phyloP scores from a whole-genome alignment of 208 protist genomes.

The Trypanosoma vivax region DNA sequence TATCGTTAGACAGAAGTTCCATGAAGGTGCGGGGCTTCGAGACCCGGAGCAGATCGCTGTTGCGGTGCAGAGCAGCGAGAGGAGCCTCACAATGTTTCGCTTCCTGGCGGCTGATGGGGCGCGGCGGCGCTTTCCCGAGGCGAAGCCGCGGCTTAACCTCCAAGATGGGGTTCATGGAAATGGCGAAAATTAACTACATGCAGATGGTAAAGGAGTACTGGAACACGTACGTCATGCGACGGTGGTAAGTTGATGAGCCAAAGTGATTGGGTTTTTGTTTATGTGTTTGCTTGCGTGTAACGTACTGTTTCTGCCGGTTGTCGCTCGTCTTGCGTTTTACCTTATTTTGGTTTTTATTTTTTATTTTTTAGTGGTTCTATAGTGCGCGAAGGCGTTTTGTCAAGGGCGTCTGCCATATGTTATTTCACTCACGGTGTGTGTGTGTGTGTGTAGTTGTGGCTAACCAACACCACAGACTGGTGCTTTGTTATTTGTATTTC shows the following conservation, averaged over 20 bases:
- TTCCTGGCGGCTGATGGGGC: conserved; percentile 73
- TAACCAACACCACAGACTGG: too few relatives aligned
- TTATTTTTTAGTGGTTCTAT: too few relatives aligned
- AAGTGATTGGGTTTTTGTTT: too few relatives aligned
- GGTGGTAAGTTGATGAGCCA: conserved; percentile 40
- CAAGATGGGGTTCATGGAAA: conserved; percentile 85
- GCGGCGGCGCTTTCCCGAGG: conserved; percentile 77
- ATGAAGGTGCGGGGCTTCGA: conserved; percentile 62
- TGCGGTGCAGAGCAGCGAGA: conserved; percentile 76
- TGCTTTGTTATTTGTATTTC: too few relatives aligned
- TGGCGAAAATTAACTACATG: conserved; percentile 84
- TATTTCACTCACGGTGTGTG: too few relatives aligned
- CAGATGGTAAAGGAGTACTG: conserved; percentile 88
- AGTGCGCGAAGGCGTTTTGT: too few relatives aligned
- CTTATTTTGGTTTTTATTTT: too few relatives aligned
- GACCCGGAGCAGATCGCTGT: conserved; percentile 78
- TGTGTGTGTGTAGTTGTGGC: too few relatives aligned
- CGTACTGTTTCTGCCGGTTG: too few relatives aligned
- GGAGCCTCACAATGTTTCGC: conserved; percentile 79
- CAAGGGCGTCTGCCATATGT: too few relatives aligned
- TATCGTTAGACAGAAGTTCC: conserved; percentile 84
- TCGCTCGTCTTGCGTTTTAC: too few relatives aligned
- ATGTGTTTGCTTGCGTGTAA: too few relatives aligned
- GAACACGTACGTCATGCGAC: conserved; percentile 82
- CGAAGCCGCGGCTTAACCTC: conserved; percentile 73